Conservation (phyloP, 768 basidiomycete species). For the Russula dissimulans region DNA sequence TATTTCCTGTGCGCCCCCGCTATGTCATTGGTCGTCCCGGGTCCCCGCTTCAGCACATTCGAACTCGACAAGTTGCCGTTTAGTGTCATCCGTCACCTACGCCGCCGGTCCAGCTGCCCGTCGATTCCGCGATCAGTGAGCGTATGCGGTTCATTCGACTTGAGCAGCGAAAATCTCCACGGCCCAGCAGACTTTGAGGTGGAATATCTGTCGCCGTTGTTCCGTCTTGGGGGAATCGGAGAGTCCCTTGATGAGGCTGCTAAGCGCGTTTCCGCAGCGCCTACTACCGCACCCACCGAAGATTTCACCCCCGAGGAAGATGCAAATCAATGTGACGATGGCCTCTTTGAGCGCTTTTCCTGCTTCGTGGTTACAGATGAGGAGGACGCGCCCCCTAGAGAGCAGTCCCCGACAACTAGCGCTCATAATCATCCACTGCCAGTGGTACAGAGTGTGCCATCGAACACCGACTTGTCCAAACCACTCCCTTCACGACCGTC, state of each 20-base stretch:
- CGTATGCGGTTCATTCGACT: not conserved
- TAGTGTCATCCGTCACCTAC: not conserved
- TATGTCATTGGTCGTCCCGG: not conserved
- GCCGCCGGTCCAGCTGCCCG: conserved; percentile 13
- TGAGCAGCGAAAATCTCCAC: not conserved
- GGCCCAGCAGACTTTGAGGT: not conserved
- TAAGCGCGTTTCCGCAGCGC: not conserved
- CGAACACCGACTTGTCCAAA: not conserved
- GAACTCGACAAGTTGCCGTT: not conserved
- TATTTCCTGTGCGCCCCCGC: not conserved
- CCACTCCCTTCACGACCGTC: not conserved
- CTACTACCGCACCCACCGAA: not conserved
- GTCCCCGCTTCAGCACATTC: not conserved
- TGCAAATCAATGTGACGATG: not conserved
- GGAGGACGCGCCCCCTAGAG: not conserved
- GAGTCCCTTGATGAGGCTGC: not conserved
- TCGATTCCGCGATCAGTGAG: conserved; percentile 14
- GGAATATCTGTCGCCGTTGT: conserved; percentile 5
- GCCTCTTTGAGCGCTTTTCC: conserved; percentile 3
- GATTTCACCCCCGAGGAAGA: not conserved
- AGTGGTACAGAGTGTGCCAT: no score
- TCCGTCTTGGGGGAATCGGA: not conserved
- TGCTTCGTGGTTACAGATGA: conserved; percentile 2
- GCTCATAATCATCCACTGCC: not conserved
- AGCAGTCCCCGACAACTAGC: not conserved